Base-by-base conservation (phyloP, 805 yeast species). In the Lachancea cidri region DNA sequence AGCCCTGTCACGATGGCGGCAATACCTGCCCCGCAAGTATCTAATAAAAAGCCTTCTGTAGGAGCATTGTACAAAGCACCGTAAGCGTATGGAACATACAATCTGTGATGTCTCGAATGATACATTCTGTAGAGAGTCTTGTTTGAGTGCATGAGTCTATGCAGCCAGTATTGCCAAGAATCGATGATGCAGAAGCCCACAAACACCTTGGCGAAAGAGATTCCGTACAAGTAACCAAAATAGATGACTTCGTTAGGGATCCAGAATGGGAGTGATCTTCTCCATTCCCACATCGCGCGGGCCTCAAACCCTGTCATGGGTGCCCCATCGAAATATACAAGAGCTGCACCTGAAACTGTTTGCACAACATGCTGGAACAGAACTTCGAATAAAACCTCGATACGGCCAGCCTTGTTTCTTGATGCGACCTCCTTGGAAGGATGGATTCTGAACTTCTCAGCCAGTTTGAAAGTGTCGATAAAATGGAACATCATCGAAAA, bases 11-110 rank as follows among this genome's bases (percentile, higher is more conserved):
- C 47, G 29, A 85, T 49, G 44, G 80, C 73, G 1, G 96, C 91
- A 29, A 91, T 50, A 29, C 96, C 98, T 0, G 97, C 86, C 4
- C 98, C 98, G 19, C 82, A 60, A 9, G 98, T 86, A 65, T 93
- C 98, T 54, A 93, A 73, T 43, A 91, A 60, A 51, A 93, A 86
- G 5, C 98, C 98, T 70, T 93, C 98, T 15, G 86, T 74, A 17
- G 96, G 94, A 53, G 88, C 88, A 65, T 93, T 93, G 71, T 86
- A 93, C 24, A 93, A 72, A 2, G 98, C 98, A 38, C 98, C 98
- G 64, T 74, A 89, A 1, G 98, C 97, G 63, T 88, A 93, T 6
- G 98, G 98, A 29, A 93, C 96, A 53, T 93, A 91, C 38, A 93
- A 71, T 41, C 91, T 71, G 65, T 93, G 98, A 65, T 93, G 98